Conservation (phyloP, 169 alveolate genomes). For the Cardiosporidium cionae region DNA sequence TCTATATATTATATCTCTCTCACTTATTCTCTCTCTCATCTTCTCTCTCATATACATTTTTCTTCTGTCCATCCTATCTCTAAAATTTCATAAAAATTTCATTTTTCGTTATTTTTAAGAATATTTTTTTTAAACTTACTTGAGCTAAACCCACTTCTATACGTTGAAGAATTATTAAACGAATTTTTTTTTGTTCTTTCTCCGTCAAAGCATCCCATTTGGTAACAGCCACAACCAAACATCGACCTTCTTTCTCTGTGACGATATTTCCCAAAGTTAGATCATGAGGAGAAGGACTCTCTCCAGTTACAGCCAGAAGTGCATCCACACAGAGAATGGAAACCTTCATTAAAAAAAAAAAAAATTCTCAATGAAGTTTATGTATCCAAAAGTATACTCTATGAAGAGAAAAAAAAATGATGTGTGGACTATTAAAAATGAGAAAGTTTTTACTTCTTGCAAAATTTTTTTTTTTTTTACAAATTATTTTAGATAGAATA, state of each 20-base stretch:
- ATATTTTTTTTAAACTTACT: too few relatives aligned
- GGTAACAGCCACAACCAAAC: slow-evolving; percentile 32
- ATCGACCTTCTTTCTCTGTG: slow-evolving; percentile 30
- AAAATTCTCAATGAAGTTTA: not conserved
- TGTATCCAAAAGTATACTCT: too few relatives aligned
- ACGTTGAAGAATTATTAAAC: slow-evolving; percentile 20
- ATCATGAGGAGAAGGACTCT: slow-evolving; percentile 19
- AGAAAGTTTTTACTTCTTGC: too few relatives aligned
- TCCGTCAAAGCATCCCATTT: slow-evolving; percentile 40
- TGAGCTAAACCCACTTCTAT: slow-evolving; percentile 28
- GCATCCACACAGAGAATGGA: slow-evolving; percentile 38
- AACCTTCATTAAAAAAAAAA: slow-evolving; percentile 1
- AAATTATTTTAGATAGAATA: too few relatives aligned
- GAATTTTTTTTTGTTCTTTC: not conserved
- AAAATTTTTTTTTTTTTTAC: too few relatives aligned
- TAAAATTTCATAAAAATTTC: too few relatives aligned
- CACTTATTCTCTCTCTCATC: not conserved
- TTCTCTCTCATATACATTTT: not conserved
- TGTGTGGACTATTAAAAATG: too few relatives aligned
- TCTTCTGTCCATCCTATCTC: not conserved
- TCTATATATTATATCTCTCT: not conserved
- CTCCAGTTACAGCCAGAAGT: slow-evolving; percentile 10
- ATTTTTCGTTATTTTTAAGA: too few relatives aligned
- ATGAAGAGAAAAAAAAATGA: too few relatives aligned
- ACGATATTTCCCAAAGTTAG: slow-evolving; percentile 32